A percentile compares a stretch with the other conserved stretches of the same genome.
Conservation (phyloP, 805 yeast genomes). For the Brettanomyces naardenensis region DNA sequence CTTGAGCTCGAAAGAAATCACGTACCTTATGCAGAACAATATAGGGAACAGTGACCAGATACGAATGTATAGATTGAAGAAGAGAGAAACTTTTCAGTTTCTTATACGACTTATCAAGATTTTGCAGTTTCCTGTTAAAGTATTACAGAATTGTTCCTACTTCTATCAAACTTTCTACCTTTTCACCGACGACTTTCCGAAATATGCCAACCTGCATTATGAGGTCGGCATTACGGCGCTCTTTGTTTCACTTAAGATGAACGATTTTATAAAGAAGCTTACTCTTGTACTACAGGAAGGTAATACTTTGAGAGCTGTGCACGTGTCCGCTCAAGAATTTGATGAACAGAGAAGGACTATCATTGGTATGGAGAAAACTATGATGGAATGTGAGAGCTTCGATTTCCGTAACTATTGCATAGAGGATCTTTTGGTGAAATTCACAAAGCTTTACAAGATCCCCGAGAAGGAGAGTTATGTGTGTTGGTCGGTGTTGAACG, state of each 20-base stretch:
- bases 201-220: slow-evolving; percentile 34
- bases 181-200: slow-evolving; percentile 48
- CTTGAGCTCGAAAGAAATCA: slow-evolving; percentile 22
- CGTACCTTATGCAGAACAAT: slow-evolving; percentile 13
- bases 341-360: slow-evolving; percentile 53
- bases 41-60: slow-evolving; percentile 14
- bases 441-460: slow-evolving; percentile 41
- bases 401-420: slow-evolving; percentile 67
- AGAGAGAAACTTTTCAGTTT: slow-evolving; percentile 40
- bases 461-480: slow-evolving; percentile 41
- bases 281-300: slow-evolving; percentile 51
- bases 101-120: slow-evolving; percentile 43
- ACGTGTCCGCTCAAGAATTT: slow-evolving; percentile 18
- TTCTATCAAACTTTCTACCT: slow-evolving; percentile 66
- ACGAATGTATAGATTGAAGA: slow-evolving; percentile 16
- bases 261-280: slow-evolving; percentile 75
- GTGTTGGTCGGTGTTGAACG: slow-evolving; percentile 75
- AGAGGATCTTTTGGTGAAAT: slow-evolving; percentile 60
- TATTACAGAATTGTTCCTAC: slow-evolving; percentile 62
- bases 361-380: slow-evolving; percentile 56
- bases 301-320: slow-evolving; percentile 27
- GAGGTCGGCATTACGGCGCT: slow-evolving; percentile 65
- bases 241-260: slow-evolving; percentile 67
- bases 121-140: slow-evolving; percentile 61
- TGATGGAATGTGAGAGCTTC: slow-evolving; percentile 70